Conservation (phyloP, 192 early-diverging fungal species). For the Coemansia sp. region DNA sequence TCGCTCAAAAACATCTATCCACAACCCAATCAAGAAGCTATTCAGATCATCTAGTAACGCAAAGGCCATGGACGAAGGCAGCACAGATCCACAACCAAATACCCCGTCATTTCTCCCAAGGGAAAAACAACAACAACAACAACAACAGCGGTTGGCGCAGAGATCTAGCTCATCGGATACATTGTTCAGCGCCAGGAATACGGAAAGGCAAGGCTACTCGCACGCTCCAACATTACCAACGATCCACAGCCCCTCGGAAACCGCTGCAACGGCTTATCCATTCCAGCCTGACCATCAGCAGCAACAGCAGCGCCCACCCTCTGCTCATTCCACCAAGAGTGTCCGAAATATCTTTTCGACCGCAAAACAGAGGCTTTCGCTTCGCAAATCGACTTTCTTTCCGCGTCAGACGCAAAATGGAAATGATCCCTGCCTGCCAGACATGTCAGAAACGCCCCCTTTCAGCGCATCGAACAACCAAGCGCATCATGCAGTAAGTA, state of each 20-base stretch:
- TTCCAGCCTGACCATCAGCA: conserved; percentile 5
- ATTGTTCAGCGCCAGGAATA: neutral
- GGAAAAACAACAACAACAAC: too few relatives aligned
- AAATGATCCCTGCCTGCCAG: neutral
- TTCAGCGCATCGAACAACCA: conserved; percentile 8
- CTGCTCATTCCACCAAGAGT: conserved; percentile 36
- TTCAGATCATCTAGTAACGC: conserved; percentile 18
- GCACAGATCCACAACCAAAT: neutral
- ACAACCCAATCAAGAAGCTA: conserved; percentile 39
- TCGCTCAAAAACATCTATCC: conserved; percentile 26
- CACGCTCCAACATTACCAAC: neutral
- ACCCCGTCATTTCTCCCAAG: neutral
- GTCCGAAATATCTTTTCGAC: conserved; percentile 43
- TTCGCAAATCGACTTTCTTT: conserved; percentile 40
- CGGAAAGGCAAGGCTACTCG: conserved; percentile 1
- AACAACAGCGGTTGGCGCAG: neutral
- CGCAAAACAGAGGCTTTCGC: conserved; percentile 33
- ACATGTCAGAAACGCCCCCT: conserved; percentile 2
- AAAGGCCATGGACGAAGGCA: neutral
- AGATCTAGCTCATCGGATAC: neutral
- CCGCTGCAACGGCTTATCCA: neutral
- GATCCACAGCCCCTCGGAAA: conserved; percentile 18
- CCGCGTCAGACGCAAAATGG: conserved; percentile 16
- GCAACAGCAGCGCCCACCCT: conserved; percentile 28
- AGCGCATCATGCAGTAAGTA: conserved; percentile 33